Evolutionary conservation across 371 early-diverging fungal species (phyloP).

Genomic region (Rhizopus sp.): DNA sequence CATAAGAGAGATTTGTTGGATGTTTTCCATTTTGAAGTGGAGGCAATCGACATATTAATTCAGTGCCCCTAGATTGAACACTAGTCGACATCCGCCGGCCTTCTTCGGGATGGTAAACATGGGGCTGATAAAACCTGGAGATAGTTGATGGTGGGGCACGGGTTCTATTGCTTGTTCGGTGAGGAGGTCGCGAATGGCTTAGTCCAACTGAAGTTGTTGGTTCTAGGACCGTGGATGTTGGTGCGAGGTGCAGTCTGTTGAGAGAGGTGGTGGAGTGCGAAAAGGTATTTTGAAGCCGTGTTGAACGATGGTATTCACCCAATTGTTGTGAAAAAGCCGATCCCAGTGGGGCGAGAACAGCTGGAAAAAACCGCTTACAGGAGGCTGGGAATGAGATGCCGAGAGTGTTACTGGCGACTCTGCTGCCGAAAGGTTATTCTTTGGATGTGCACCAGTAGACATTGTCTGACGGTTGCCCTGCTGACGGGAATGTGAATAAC

Average conservation of each 20-base stretch:
- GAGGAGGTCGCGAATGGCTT: not conserved
- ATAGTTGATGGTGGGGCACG: not conserved
- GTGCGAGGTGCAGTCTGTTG: not conserved
- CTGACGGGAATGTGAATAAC: not conserved
- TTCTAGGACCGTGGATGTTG: not conserved
- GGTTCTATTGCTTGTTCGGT: not conserved
- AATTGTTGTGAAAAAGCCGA: conserved; percentile 3
- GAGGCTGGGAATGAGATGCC: not conserved
- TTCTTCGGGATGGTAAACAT: conserved; percentile 26
- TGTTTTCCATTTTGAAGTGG: conserved; percentile 32
- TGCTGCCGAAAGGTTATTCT: not conserved
- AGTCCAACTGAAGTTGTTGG: conserved; percentile 6
- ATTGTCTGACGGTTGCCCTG: not conserved
- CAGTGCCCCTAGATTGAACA: conserved; percentile 24
- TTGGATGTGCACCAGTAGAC: not conserved
- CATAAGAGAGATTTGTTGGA: conserved; percentile 17
- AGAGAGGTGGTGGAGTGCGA: not conserved
- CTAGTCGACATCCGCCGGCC: conserved; percentile 19
- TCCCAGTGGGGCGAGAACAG: conserved; percentile 1
- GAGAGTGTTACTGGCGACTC: not conserved
- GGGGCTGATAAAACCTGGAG: conserved; percentile 11
- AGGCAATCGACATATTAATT: conserved; percentile 12
- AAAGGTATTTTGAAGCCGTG: conserved; percentile 13
- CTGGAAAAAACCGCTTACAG: conserved; percentile 12
- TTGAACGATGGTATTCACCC: conserved; percentile 2